Base-by-base conservation (phyloP, 1,139 yeast genomes). In the Scheffersomyces insectosa region DNA sequence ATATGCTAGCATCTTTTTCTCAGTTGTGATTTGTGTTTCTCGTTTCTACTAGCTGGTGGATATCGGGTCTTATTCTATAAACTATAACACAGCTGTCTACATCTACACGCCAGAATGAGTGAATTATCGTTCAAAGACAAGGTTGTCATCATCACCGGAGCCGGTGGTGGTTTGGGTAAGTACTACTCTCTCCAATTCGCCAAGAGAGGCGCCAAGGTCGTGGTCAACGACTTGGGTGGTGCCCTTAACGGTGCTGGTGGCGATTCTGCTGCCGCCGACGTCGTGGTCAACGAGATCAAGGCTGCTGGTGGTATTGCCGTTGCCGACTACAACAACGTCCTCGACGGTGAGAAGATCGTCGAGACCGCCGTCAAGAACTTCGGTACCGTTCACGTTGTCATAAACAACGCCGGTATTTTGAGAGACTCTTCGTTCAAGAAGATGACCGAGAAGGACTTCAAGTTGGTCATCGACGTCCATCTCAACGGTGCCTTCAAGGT, bases 121-220 rank as follows among this genome's bases (percentile, higher is more conserved):
- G 58, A 65, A 58, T 59, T 72, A 54, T 66, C 73, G 14, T 88
- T 83, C 59, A 85, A 87, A 57, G 89, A 83, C 59, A 83, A 86
- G 63, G 97, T 90, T 40, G 97, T 89, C 30, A 80, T 90, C 50
- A 83, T 93, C 64, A 93, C 98, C 45, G 99, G 98, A 38, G 95
- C 97, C 41, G 99, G 99, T 52, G 98, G 97, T 56, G 99, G 98
- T 33, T 79, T 93, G 41, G 99, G 99, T 34, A 86, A 79, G 61
- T 83, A 83, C 42, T 93, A 93, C 66, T 96, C 97, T 16, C 70
- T 88, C 33, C 91, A 85, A 56, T 91, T 79, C 66, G 98, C 96
- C 42, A 75, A 82, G 50, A 77, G 96, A 58, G 98, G 98, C 37
- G 99, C 98, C 51, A 83, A 82, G 60, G 86, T 85, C 38, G 97